Evolutionary conservation across 257 asterid species (phyloP).

Genomic region (Solanum sejunctum): DNA sequence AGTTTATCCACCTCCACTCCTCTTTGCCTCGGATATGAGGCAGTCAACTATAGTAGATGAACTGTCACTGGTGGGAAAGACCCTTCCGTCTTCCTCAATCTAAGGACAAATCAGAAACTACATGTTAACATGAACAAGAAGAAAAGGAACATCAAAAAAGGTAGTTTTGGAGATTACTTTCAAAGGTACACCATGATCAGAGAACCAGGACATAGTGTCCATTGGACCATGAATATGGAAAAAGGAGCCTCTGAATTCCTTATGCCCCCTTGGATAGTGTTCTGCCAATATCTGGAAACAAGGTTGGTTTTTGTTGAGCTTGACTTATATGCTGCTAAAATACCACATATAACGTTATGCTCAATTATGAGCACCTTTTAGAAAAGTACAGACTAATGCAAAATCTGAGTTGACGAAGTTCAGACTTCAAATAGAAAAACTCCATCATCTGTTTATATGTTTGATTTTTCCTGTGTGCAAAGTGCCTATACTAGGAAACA

Average conservation of each 20-base stretch:
- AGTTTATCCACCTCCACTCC: conserved; percentile 52
- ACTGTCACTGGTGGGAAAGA: conserved; percentile 73
- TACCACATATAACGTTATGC: background rate
- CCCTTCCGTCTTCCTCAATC: conserved; percentile 92
- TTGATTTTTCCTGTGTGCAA: background rate
- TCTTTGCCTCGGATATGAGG: conserved; percentile 78
- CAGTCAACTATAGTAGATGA: conserved; percentile 80
- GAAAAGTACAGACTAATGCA: background rate
- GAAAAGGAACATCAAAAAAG: background rate
- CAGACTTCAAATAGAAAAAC: background rate
- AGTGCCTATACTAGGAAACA: background rate
- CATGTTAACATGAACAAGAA: background rate
- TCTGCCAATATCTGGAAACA: conserved; percentile 57
- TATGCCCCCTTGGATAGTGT: conserved; percentile 84
- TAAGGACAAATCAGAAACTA: conserved; percentile 20
- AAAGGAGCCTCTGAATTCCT: conserved; percentile 87
- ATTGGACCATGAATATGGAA: conserved; percentile 66
- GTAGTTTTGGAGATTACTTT: conserved; percentile 33
- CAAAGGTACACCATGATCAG: conserved; percentile 64
- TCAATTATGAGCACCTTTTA: background rate
- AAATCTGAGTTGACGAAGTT: background rate
- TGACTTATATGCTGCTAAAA: background rate
- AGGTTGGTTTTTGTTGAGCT: background rate
- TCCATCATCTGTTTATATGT: background rate
- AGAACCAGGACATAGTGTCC: conserved; percentile 94